Evolutionary conservation across 495 filamentous ascomycete species (phyloP), one percentile per base, ranked within the genome.

Genomic region (Geoglossum glabrum): DNA sequence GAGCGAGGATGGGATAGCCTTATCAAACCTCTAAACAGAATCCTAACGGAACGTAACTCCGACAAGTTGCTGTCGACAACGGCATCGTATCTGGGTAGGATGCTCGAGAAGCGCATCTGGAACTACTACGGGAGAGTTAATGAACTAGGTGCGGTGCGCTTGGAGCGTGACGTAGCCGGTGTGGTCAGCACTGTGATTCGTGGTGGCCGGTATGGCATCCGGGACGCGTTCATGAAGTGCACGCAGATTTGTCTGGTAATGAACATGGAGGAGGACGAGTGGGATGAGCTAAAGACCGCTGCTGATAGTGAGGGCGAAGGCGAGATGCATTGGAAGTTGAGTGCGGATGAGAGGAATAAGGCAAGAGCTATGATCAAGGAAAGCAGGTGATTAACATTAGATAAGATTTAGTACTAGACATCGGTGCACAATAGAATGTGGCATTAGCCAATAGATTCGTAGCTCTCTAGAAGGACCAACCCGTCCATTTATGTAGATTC

Each of bases 211-310:
- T 98, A 95, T 67, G 78, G 79, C 1, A 77, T 95, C 49, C 72
- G 90, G 13, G 90, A 95, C 65, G 65, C 78, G 15, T 96, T 98
- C 73, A 76, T 75, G 54, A 79, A 80, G 60, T 86, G 86, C 57
- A 74, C 79, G 61, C 90, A 98, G 75, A 85, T 97, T 60, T 80
- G 83, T 51, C 76, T 95, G 70, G 78, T 95, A 4, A 86, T 94
- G 64, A 90, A 90, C 60, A 94, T 96, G 89, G 92, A 98, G 67
- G 89, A 93, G 19, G 92, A 98, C 58, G 93, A 98, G 69, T 95
- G 90, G 87, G 87, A 89, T 54, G 90, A 90, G 68, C 66, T 85
- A 21, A 56, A 67, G 25, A n/a, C n/a, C n/a, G 56, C 58, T n/a
- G 67, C 69, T 45, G 71, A 67, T 1, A 70, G 73, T 56, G 72